Evolutionary conservation across 202 grass and related monocot genomes (phyloP).

Genomic region (Panicum virgatum): DNA sequence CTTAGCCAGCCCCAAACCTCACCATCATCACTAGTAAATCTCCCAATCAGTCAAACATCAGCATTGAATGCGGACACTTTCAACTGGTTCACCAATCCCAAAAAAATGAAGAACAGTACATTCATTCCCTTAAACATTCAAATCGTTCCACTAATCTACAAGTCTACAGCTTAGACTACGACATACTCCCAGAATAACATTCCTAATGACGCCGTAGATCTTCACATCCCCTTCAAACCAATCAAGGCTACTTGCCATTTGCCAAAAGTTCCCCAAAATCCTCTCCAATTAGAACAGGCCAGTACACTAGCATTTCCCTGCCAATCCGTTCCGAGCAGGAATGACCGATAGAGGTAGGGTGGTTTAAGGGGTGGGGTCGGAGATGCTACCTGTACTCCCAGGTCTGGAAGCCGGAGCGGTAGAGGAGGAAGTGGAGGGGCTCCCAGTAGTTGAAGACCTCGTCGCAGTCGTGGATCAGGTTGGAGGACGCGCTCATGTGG

Average conservation of each 20-base stretch:
- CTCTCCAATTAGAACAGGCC: neutral
- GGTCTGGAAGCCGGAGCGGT: constrained; percentile 96
- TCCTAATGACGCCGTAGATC: constrained; percentile 3
- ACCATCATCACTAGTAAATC: neutral
- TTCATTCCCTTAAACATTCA: neutral
- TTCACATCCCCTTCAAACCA: neutral
- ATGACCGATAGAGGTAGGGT: constrained; percentile 14
- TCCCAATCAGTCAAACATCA: neutral
- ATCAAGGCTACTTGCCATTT: neutral
- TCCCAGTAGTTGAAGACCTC: constrained; percentile 99
- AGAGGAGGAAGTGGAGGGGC: constrained; percentile 94
- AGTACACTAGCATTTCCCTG: neutral
- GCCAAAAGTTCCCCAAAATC: neutral
- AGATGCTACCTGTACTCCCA: constrained; percentile 91
- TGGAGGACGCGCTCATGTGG: constrained; percentile 94
- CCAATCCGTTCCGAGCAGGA: neutral
- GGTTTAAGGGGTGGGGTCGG: constrained; percentile 6
- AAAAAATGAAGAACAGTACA: neutral
- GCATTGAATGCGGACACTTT: neutral
- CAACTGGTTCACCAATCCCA: neutral
- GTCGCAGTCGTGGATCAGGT: constrained; percentile 98
- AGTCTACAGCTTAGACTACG: neutral
- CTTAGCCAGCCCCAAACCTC: neutral
- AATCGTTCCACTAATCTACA: neutral
- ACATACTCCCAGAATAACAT: neutral